A percentile compares a stretch with the other conserved stretches of the same genome.
phyloP scores from a whole-genome alignment of 2,329 filamentous ascomycete genomes.

The Exophiala aquamarina region DNA sequence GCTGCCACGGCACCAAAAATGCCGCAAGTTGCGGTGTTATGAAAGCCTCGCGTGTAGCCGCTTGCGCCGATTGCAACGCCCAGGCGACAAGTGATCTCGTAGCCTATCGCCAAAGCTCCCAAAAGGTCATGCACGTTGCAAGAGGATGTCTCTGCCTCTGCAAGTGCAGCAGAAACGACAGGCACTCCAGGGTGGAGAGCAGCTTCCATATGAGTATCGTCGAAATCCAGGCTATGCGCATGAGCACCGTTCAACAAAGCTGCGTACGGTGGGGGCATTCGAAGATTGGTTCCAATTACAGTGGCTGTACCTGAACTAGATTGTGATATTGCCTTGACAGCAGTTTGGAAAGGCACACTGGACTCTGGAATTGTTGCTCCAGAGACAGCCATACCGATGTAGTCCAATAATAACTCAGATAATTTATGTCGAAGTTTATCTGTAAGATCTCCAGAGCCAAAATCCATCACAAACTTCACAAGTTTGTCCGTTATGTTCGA shows the following conservation, averaged over 20 bases:
- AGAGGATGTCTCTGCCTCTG: conserved; percentile 23
- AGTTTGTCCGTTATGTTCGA: not conserved
- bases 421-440: conserved; percentile 3
- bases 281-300: conserved; percentile 6
- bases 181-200: conserved; percentile 44
- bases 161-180: conserved; percentile 30
- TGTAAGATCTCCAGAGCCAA: not conserved
- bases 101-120: conserved; percentile 30
- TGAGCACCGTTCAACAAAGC: conserved; percentile 43
- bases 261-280: conserved; percentile 35
- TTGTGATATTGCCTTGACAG: not conserved
- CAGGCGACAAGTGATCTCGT: conserved; percentile 32
- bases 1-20: conserved; percentile 37
- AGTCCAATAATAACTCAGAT: conserved; percentile 15
- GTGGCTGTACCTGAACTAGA: not conserved
- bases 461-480: not conserved
- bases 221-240: conserved; percentile 45
- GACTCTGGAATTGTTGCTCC: conserved; percentile 11
- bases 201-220: conserved; percentile 43
- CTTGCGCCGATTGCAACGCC: conserved; percentile 32
- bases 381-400: conserved; percentile 15
- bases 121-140: not conserved
- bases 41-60: conserved; percentile 35
- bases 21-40: conserved; percentile 36
- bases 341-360: conserved; percentile 6